phyloP scores from a whole-genome alignment of 2,329 filamentous ascomycete genomes.

The Raffaelea albimanens region DNA sequence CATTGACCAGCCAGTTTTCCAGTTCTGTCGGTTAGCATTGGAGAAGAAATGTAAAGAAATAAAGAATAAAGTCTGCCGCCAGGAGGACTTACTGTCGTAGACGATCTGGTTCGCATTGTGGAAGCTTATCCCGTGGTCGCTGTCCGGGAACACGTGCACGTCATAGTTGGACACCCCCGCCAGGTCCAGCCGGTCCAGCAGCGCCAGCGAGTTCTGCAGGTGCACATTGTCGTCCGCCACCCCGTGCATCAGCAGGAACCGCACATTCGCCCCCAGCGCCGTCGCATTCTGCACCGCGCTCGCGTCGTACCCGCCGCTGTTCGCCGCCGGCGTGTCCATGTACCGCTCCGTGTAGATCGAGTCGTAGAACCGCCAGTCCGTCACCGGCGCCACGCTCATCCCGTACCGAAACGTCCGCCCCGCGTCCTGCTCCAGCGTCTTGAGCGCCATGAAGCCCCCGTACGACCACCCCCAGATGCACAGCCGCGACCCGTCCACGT shows the following conservation, averaged over 20 bases:
- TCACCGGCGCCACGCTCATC: slow-evolving; percentile 98
- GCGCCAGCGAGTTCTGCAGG: slow-evolving; percentile 81
- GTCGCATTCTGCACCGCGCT: slow-evolving; percentile 65
- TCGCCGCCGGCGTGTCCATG: slow-evolving; percentile 89
- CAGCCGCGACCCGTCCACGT: slow-evolving; percentile 73
- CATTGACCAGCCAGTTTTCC: slow-evolving; percentile 87
- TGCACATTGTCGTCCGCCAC: slow-evolving; percentile 97
- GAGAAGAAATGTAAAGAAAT: not conserved
- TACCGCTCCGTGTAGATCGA: slow-evolving; percentile 92
- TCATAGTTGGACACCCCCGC: slow-evolving; percentile 86
- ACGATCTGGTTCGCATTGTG: slow-evolving; percentile 88
- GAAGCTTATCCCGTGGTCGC: slow-evolving; percentile 89
- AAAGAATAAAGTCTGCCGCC: not conserved
- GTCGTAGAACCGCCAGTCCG: slow-evolving; percentile 94
- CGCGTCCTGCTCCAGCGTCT: slow-evolving; percentile 85
- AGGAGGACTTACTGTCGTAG: slow-evolving; percentile 68
- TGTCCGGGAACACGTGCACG: slow-evolving; percentile 92
- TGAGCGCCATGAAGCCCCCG: slow-evolving; percentile 89
- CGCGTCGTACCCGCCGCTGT: slow-evolving; percentile 65
- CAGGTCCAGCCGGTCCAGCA: slow-evolving; percentile 80
- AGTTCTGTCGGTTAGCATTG: slow-evolving; percentile 48
- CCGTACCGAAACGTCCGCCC: slow-evolving; percentile 90
- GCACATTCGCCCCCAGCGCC: slow-evolving; percentile 64
- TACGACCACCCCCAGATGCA: slow-evolving; percentile 99
- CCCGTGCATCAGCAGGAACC: slow-evolving; percentile 93